These are phyloP conservation scores for Iberis pinnata DNA, from an alignment of 345 rosid genomes.

Conservation along the genomic window DNA sequence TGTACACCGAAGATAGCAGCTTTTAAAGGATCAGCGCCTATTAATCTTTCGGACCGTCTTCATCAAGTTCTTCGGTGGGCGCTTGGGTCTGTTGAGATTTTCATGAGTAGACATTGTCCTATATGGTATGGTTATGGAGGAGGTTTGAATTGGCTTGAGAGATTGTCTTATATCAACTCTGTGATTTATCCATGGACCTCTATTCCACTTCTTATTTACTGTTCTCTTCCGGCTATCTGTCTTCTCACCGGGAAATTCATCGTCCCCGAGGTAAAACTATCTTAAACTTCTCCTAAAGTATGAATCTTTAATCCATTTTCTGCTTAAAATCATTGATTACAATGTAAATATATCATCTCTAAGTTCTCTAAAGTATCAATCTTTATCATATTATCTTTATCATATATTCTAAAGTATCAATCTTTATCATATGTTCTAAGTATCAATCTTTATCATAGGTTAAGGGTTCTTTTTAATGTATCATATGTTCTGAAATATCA, in stretches of 20 bases:
- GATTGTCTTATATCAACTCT: constrained; percentile 57
- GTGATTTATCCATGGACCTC: constrained; percentile 60
- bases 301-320: background rate
- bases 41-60: constrained; percentile 57
- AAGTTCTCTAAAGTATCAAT: background rate
- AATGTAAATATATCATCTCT: constrained; percentile 26
- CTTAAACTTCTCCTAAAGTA: background rate
- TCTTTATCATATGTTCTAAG: too few species aligned
- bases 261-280: constrained; percentile 47
- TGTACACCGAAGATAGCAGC: constrained; percentile 54
- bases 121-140: constrained; percentile 76
- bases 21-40: constrained; percentile 56
- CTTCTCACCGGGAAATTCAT: constrained; percentile 65
- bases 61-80: constrained; percentile 62
- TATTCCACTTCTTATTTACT: constrained; percentile 55
- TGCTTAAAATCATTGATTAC: constrained; percentile 34
- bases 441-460: too few species aligned
- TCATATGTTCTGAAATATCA: too few species aligned
- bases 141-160: constrained; percentile 56
- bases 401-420: too few species aligned
- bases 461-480: background rate
- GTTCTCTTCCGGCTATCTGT: constrained; percentile 63
- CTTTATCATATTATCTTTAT: too few species aligned
- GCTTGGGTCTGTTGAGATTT: constrained; percentile 62
- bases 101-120: constrained; percentile 67